Conservation (phyloP, 257 asterid genomes). For the Jacaranda mimosifolia region DNA sequence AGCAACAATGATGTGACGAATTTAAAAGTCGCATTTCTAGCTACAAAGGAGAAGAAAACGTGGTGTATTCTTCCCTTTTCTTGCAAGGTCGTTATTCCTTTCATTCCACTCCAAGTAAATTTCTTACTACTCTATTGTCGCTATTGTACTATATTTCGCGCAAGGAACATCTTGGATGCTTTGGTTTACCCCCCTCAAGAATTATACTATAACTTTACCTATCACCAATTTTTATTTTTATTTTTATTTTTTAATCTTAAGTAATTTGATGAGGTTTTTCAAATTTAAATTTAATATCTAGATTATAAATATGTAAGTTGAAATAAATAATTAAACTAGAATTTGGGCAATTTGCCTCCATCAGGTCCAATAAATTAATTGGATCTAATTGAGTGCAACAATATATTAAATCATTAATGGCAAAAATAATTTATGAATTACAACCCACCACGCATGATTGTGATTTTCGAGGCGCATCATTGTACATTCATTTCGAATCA, state of each 20-base stretch:
- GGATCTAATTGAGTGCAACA: no score
- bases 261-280: neutral
- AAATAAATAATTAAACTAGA: neutral
- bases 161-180: slow-evolving; percentile 16
- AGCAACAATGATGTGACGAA: slow-evolving; percentile 19
- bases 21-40: neutral
- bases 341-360: no score
- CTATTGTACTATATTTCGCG: neutral
- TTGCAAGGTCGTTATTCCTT: slow-evolving; percentile 33
- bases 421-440: no score
- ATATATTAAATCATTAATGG: no score
- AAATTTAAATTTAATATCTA: neutral
- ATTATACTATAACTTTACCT: neutral
- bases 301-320: neutral
- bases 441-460: no score
- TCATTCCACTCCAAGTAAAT: slow-evolving; percentile 31
- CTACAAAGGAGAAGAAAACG: neutral
- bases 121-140: neutral
- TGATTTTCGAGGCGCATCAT: no score
- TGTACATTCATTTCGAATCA: no score
- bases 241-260: neutral
- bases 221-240: no score
- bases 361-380: no score
- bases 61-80: slow-evolving; percentile 32
- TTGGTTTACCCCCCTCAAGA: neutral